Base-by-base conservation (phyloP, 805 yeast genomes). In the Candida coleopterorum region DNA sequence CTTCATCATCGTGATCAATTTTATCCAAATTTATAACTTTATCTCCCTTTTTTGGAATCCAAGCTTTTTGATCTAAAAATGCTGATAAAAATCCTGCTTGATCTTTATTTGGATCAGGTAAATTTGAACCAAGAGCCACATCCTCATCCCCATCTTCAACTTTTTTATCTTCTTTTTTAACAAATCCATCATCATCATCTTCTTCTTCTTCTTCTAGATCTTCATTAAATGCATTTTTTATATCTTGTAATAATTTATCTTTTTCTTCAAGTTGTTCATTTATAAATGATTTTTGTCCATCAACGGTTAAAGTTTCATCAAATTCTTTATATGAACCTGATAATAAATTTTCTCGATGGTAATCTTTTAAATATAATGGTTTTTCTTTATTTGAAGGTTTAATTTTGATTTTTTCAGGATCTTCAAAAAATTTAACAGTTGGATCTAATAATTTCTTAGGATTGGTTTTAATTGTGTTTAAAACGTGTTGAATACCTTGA, bases 311-410 rank as follows among this genome's bases (percentile, higher is more conserved):
- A 9, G 36, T 41, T 15, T 60, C 78, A 14, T 75, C 77, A 2
- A 71, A 79, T 18, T 68, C 69, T 26, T 67, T 69, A 16, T 74
- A 75, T 28, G 69, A 72, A 9, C 89, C 90, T 3, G 79, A 68
- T n/a, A 93, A 64, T 24, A 89, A 59, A 46, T 79, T 83, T 78
- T 77, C 76, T 56, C 97, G 73, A 55, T 93, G 97, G 53, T 89
- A 93, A 57, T 93, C 98, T 49, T 89, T 88, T 58, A 93, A 73
- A 56, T 81, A 86, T 39, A 93, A 68, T 8, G 97, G 96, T 42
- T 68, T 64, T 29, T 67, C 69, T 23, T 49, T 50, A 25, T 42
- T 14, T 28, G 46, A 47, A 15, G 38, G 40, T 4, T 38, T 35
- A 4, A 35, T 33, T 11, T 37, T 34, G 17, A 37, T 35, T 3